A percentile compares a stretch with the other conserved stretches of the same genome.
These are phyloP conservation scores for Psilocybe azurescens DNA, from an alignment of 768 basidiomycete genomes.

Conservation along the genomic window DNA sequence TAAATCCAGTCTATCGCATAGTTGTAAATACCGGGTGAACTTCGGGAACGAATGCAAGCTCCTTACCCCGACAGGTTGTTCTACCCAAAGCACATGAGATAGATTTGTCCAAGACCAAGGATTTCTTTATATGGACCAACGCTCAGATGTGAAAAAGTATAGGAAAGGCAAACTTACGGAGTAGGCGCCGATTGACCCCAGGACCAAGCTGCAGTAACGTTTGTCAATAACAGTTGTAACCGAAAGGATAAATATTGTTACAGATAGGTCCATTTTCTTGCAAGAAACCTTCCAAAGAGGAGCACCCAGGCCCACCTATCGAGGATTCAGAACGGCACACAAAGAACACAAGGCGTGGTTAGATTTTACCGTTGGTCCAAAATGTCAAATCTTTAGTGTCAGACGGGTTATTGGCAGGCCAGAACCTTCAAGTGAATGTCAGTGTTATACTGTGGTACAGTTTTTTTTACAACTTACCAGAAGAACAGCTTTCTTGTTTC, in stretches of 20 bases:
- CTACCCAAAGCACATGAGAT: conserved; percentile 69
- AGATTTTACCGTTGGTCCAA: conserved; percentile 53
- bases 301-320: conserved; percentile 72
- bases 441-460: no score
- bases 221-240: not conserved
- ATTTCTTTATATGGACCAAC: conserved; percentile 40
- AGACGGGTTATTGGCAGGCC: conserved; percentile 66
- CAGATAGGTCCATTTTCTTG: conserved; percentile 71
- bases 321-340: conserved; percentile 19
- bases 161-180: conserved; percentile 23
- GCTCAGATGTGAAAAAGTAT: no score
- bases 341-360: not conserved
- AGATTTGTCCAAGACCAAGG: conserved; percentile 75
- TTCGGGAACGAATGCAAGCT: not conserved
- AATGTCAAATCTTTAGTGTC: conserved; percentile 67
- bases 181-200: conserved; percentile 51
- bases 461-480: conserved; percentile 30
- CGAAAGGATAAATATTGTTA: conserved; percentile 29
- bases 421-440: conserved; percentile 56
- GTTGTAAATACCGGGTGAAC: not conserved
- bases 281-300: conserved; percentile 66
- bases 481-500: conserved; percentile 68
- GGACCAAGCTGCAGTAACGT: conserved; percentile 40
- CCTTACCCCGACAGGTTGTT: conserved; percentile 71
- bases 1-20: conserved; percentile 61